A percentile compares a stretch with the other conserved stretches of the same genome.
These are phyloP conservation scores for Cryphonectria radicalis DNA, from an alignment of 2,329 filamentous ascomycete species.

Conservation along the genomic window DNA sequence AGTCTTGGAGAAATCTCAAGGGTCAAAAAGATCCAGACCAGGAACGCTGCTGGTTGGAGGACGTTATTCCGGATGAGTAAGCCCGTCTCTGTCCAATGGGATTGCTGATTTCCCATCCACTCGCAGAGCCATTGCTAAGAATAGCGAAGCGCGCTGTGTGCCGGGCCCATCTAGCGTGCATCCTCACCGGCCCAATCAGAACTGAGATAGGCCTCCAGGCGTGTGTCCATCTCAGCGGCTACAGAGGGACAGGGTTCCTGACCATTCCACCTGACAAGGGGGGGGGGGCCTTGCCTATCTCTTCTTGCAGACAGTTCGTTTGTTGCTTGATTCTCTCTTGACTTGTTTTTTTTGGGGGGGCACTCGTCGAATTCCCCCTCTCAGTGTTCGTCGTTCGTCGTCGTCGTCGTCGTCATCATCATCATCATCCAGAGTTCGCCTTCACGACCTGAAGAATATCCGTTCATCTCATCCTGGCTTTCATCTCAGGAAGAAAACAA, in stretches of 20 bases:
- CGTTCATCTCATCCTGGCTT: too few relatives aligned
- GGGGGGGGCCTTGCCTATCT: background rate
- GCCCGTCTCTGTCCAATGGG: background rate
- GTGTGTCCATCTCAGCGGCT: conserved; percentile 29
- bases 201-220: conserved; percentile 4
- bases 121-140: conserved; percentile 21
- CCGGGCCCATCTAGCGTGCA: conserved; percentile 25
- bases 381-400: background rate
- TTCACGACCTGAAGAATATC: too few relatives aligned
- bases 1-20: background rate
- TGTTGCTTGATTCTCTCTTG: background rate
- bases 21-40: background rate
- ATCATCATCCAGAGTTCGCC: too few relatives aligned
- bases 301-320: background rate
- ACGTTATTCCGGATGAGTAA: conserved; percentile 10
- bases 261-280: conserved; percentile 14
- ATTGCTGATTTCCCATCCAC: background rate
- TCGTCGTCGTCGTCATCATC: too few relatives aligned
- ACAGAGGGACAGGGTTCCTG: conserved; percentile 15
- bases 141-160: conserved; percentile 30
- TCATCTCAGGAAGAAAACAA: background rate
- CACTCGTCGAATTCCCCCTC: background rate
- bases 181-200: conserved; percentile 24
- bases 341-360: background rate
- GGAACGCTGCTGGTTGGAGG: conserved; percentile 15